phyloP scores from a whole-genome alignment of 345 rosid species.

The Brassica rapa region DNA sequence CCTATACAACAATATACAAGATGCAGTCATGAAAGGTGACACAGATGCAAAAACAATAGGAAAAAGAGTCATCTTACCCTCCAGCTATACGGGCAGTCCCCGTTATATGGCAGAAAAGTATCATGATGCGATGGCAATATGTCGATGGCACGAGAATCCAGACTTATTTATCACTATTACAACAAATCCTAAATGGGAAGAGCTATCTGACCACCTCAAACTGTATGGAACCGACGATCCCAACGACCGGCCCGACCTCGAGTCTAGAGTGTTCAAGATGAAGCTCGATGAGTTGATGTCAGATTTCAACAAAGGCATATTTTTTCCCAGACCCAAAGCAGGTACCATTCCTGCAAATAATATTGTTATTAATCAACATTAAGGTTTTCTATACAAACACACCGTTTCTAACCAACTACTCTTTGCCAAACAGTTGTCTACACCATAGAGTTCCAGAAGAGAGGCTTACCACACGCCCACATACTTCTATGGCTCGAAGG shows the following conservation, averaged over 20 bases:
- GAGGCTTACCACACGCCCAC: neutral
- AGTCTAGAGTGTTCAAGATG: neutral
- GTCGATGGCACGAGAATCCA: neutral
- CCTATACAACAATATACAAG: slow-evolving; percentile 8
- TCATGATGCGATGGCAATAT: slow-evolving; percentile 18
- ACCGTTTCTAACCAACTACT: too few relatives aligned
- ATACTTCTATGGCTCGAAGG: neutral
- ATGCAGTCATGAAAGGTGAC: neutral
- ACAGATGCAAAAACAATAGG: neutral
- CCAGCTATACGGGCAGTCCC: neutral
- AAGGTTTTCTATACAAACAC: too few relatives aligned
- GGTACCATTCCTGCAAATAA: neutral
- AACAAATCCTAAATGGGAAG: neutral
- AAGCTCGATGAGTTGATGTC: neutral
- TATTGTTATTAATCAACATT: too few relatives aligned
- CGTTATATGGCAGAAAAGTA: neutral
- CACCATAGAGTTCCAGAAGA: neutral
- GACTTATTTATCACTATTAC: neutral
- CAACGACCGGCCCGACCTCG: neutral
- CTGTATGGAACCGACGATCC: neutral
- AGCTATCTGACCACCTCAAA: neutral
- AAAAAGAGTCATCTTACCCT: neutral
- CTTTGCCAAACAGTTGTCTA: neutral
- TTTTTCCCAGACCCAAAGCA: neutral
- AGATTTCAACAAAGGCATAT: neutral